Conservation (phyloP, 2,329 filamentous ascomycete genomes). For the Ophiocordyceps camponoti-saundersi region DNA sequence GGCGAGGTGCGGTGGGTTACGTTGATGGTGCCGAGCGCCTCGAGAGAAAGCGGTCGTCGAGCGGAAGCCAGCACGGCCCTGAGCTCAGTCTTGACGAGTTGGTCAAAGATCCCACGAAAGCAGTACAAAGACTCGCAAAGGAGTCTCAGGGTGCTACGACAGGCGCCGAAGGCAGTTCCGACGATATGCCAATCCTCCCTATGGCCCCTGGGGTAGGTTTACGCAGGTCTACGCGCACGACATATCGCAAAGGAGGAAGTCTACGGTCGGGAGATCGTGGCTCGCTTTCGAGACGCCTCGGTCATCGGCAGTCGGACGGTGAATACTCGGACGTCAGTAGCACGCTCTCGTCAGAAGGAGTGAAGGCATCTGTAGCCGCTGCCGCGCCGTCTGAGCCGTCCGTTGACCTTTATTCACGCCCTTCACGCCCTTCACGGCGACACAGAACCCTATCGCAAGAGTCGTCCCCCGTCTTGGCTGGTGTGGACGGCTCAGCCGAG, state of each 20-base stretch:
- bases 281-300: slow-evolving; percentile 57
- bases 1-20: slow-evolving; percentile 44
- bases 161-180: slow-evolving; percentile 26
- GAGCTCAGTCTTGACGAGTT: slow-evolving; percentile 65
- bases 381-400: slow-evolving; percentile 56
- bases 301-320: slow-evolving; percentile 42
- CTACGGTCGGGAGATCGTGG: slow-evolving; percentile 61
- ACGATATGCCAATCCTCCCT: slow-evolving; percentile 77
- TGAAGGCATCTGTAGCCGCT: slow-evolving; percentile 33
- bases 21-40: slow-evolving; percentile 70
- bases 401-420: slow-evolving; percentile 45
- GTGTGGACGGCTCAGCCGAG: slow-evolving; percentile 23
- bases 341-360: slow-evolving; percentile 24
- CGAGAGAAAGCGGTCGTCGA: slow-evolving; percentile 50
- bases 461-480: slow-evolving; percentile 23
- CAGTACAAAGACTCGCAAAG: slow-evolving; percentile 52
- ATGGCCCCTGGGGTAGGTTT: slow-evolving; percentile 62
- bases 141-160: slow-evolving; percentile 29
- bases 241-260: slow-evolving; percentile 74
- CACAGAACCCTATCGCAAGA: slow-evolving; percentile 31
- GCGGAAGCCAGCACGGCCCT: slow-evolving; percentile 27
- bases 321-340: slow-evolving; percentile 19
- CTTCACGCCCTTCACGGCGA: slow-evolving; percentile 26
- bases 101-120: slow-evolving; percentile 59
- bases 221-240: slow-evolving; percentile 79